phyloP scores from a whole-genome alignment of 169 alveolate genomes.

The Blepharisma undulans region DNA sequence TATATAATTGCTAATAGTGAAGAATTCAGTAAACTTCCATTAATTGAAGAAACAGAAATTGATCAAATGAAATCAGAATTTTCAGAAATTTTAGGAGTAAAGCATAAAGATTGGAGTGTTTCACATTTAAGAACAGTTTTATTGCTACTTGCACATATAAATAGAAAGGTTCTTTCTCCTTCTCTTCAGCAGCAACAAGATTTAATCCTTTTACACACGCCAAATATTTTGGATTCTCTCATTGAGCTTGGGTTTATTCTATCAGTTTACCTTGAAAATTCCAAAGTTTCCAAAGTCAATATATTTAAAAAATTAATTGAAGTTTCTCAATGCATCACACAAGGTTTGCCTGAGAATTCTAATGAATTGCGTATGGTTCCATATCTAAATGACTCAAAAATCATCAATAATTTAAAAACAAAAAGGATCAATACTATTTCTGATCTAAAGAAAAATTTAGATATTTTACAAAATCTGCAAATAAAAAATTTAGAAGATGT shows the following conservation, averaged over 20 bases:
- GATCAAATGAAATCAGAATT: not conserved
- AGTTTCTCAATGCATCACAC: not conserved
- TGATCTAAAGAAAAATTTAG: not conserved
- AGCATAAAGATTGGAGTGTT: not conserved
- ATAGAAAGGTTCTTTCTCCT: not conserved
- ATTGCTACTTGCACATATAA: slow-evolving; percentile 3
- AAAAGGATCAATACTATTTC: not conserved
- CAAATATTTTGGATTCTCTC: not conserved
- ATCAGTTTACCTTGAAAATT: too few species aligned
- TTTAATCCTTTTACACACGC: too few species aligned
- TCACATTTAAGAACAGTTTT: too few species aligned
- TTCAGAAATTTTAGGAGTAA: not conserved
- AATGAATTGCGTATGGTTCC: not conserved
- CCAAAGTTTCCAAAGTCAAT: not conserved
- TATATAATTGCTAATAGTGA: too few species aligned
- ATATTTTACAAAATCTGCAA: not conserved
- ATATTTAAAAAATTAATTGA: slow-evolving; percentile 4
- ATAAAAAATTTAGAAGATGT: not conserved
- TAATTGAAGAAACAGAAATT: not conserved
- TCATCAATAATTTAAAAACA: not conserved
- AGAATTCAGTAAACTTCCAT: too few species aligned
- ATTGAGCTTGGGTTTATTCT: too few species aligned
- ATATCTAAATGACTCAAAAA: not conserved
- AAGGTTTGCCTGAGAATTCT: not conserved
- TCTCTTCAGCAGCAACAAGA: not conserved